Evolutionary conservation across 495 filamentous ascomycete genomes (phyloP), one percentile per base, ranked within the genome.

Genomic region (Clohesyomyces aquaticus): DNA sequence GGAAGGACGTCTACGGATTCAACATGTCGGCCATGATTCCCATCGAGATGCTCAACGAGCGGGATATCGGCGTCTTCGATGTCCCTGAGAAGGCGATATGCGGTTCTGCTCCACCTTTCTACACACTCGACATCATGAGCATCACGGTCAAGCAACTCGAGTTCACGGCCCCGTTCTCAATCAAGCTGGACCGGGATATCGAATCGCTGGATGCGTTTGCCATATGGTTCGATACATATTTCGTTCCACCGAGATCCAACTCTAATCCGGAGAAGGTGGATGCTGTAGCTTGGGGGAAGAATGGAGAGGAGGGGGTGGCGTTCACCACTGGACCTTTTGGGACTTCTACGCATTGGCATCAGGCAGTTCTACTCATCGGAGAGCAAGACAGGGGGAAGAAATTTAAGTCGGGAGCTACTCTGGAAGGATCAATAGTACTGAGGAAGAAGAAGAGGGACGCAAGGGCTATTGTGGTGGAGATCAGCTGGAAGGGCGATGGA

Each of bases 181-280:
- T 79, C n/a, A 82, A 77, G 35, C 47, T 87, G 18, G 77, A 73
- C n/a, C 66, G 79, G 62, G 79, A 85, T 63, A 77, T 85, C 51
- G 80, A 84, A 61, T 73, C 78, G 2, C 75, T 87, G 22, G 82
- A 87, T 73, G 85, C 83, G 16, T 88, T 78, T 72, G 75, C 78
- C 19, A 81, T 87, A 59, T 87, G 84, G 83, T 87, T 88, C 61
- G 85, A 88, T 66, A 84, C 82, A 3, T 85, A 84, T 75, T 87
- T 88, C 69, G 77, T 83, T 71, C 79, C 80, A 2, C 78, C 79
- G 11, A 61, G 50, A 1, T 18, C 35, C 4, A 22, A 18, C 0
- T 74, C 77, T 22, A 51, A 76, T n/a, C 47, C 57, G 2, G 59
- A 54, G n/a, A 52, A 66, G 41, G 70, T 65, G 3, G 61, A 68